Conservation (phyloP, 352 stramenopile species). For the Globisporangium camurandrum region DNA sequence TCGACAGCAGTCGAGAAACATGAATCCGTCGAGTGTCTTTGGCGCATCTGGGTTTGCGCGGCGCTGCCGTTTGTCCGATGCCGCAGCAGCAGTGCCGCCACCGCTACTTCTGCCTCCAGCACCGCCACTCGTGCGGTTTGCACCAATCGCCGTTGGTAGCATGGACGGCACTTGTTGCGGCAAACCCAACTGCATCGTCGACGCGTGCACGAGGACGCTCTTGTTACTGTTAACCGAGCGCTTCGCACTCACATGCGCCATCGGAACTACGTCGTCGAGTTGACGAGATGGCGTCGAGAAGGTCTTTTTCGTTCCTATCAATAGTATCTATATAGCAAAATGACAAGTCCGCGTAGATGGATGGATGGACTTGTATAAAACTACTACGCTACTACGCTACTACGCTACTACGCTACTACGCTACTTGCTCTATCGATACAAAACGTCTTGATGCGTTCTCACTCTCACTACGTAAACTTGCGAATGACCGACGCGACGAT, state of each 20-base stretch:
- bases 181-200: constrained; percentile 3
- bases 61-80: constrained; percentile 5
- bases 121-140: not conserved
- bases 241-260: constrained; percentile 25
- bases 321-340: too few species aligned
- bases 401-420: too few species aligned
- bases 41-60: constrained; percentile 17
- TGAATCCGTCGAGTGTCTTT: constrained; percentile 66
- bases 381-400: too few species aligned
- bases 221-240: constrained; percentile 22
- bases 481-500: constrained; percentile 69
- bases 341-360: too few species aligned
- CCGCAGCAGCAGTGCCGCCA: not conserved
- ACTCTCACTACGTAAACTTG: too few species aligned
- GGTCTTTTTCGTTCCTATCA: too few species aligned
- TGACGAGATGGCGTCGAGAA: too few species aligned
- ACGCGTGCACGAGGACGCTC: constrained; percentile 18
- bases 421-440: too few species aligned
- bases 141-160: too few species aligned
- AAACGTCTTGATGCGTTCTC: too few species aligned
- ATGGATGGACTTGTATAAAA: too few species aligned
- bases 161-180: not conserved
- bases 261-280: too few species aligned
- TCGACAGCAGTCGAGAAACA: constrained; percentile 67
- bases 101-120: not conserved